A percentile compares a stretch with the other conserved stretches of the same genome.
These are phyloP conservation scores for Tieghemostelium lacteum DNA, from an alignment of 78 protist species.

Conservation along the genomic window DNA sequence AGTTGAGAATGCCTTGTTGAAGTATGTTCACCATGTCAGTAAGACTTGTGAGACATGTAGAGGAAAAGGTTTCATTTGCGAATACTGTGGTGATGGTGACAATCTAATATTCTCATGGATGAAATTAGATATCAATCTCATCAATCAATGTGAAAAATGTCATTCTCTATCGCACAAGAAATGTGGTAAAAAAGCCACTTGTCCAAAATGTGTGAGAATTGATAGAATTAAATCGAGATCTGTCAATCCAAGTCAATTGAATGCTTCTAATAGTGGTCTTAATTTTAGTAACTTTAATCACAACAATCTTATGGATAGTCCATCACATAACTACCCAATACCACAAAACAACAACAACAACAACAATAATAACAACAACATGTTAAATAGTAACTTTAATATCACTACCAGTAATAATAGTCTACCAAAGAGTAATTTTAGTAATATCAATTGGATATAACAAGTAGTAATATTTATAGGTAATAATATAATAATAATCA, in stretches of 20 bases:
- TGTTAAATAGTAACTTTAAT: no score
- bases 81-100: constrained; percentile 46
- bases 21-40: constrained; percentile 61
- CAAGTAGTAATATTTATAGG: no score
- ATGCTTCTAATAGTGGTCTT: no score
- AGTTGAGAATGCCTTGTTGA: constrained; percentile 11
- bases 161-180: constrained; percentile 38
- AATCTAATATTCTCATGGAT: constrained; percentile 73
- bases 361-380: not conserved
- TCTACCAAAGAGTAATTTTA: no score
- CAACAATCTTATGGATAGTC: no score
- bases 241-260: no score
- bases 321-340: no score
- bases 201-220: constrained; percentile 64
- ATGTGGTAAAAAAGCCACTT: constrained; percentile 24
- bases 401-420: no score
- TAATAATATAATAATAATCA: no score
- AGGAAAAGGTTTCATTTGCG: constrained; percentile 76
- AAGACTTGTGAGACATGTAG: constrained; percentile 57
- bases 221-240: constrained; percentile 2
- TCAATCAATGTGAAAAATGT: constrained; percentile 43
- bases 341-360: not conserved
- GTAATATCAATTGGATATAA: no score
- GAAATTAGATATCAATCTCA: constrained; percentile 42
- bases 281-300: no score